Percentiles rank a stretch among this genome's conserved stretches.
phyloP scores from a whole-genome alignment of 495 filamentous ascomycete species.

The Aspergillus panamensis region DNA sequence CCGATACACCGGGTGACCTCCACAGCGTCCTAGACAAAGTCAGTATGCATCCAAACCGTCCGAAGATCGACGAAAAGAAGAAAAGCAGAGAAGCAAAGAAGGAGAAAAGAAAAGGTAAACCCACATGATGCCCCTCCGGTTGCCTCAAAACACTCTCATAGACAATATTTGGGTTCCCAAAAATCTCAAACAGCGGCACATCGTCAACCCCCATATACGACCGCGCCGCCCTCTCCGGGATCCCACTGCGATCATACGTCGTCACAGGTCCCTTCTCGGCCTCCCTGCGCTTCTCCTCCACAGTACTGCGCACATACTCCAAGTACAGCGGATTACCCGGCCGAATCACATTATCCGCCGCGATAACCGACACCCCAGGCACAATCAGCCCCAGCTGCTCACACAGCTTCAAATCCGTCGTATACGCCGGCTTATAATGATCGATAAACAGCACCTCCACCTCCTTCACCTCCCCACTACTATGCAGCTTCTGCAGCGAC shows the following conservation, averaged over 20 bases:
- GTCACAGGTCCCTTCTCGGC: constrained; percentile 31
- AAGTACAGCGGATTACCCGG: constrained; percentile 76
- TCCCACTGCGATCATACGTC: constrained; percentile 29
- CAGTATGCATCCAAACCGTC: constrained; percentile 1
- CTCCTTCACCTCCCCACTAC: constrained; percentile 47
- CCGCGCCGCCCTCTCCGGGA: constrained; percentile 28
- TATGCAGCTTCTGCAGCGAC: constrained; percentile 53
- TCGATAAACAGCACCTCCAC: constrained; percentile 73
- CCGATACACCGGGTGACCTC: constrained; percentile 67
- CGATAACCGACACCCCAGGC: constrained; percentile 55
- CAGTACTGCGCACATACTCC: constrained; percentile 38
- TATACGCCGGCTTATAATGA: constrained; percentile 70
- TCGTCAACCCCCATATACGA: constrained; percentile 36
- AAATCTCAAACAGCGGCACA: constrained; percentile 41
- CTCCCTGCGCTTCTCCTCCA: constrained; percentile 34
- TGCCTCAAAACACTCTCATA: constrained; percentile 64
- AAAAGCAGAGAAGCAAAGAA: neutral
- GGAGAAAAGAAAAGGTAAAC: constrained; percentile 9
- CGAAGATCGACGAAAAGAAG: too few relatives aligned
- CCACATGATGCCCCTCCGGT: constrained; percentile 48
- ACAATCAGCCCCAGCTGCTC: constrained; percentile 63
- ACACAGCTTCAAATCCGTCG: constrained; percentile 65
- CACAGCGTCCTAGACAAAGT: constrained; percentile 60
- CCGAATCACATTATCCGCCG: constrained; percentile 70
- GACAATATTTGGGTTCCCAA: constrained; percentile 65